phyloP scores from a whole-genome alignment of 495 filamentous ascomycete species.

The Parathielavia hyrcaniae region DNA sequence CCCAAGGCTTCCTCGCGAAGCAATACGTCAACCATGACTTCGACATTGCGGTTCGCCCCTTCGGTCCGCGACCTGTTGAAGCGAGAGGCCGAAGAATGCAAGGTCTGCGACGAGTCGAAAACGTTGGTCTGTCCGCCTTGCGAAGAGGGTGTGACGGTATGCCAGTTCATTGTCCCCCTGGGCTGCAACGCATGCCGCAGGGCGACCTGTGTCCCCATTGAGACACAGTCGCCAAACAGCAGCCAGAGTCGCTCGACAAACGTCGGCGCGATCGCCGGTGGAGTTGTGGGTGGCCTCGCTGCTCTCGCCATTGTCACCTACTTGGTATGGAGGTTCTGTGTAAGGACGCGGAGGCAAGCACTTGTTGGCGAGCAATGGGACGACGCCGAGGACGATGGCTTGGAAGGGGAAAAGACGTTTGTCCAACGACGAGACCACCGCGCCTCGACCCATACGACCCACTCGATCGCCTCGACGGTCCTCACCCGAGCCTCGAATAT shows the following conservation, averaged over 20 bases:
- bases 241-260: constrained; percentile 43
- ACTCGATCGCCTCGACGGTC: constrained; percentile 90
- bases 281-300: constrained; percentile 70
- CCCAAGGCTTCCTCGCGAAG: background rate
- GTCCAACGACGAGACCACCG: constrained; percentile 57
- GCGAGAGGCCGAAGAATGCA: constrained; percentile 11
- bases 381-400: constrained; percentile 46
- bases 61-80: constrained; percentile 15
- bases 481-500: constrained; percentile 95
- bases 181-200: constrained; percentile 33
- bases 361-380: constrained; percentile 49
- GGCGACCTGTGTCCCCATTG: constrained; percentile 36
- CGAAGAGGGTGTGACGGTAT: constrained; percentile 23
- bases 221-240: constrained; percentile 22
- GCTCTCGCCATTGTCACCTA: constrained; percentile 64
- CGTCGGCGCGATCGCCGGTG: constrained; percentile 75
- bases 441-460: constrained; percentile 77
- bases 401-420: constrained; percentile 55
- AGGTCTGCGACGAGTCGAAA: constrained; percentile 21
- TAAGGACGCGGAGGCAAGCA: constrained; percentile 68
- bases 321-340: constrained; percentile 78
- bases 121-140: constrained; percentile 27
- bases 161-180: constrained; percentile 34
- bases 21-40: constrained; percentile 17
- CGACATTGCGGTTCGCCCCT: constrained; percentile 2